Evolutionary conservation across 208 protist genomes (phyloP).

Genomic region (Leishmania arabica): DNA sequence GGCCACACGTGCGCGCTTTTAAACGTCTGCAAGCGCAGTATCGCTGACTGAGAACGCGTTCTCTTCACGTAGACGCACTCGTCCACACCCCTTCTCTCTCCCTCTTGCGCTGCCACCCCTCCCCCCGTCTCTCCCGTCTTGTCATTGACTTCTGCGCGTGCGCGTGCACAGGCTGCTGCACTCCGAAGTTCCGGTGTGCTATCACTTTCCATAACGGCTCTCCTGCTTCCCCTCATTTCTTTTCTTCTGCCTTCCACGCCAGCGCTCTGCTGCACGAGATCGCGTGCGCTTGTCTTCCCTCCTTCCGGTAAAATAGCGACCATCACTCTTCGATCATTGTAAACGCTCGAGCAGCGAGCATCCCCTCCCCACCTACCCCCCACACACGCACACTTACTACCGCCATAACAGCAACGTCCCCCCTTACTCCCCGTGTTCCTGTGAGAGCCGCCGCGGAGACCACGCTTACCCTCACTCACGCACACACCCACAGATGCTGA

Average conservation of each 20-base stretch:
- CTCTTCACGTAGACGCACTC: neutral
- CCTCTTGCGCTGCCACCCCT: neutral
- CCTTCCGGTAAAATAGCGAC: neutral
- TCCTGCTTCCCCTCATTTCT: conserved; percentile 1
- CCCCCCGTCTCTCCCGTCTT: neutral
- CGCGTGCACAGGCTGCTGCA: neutral
- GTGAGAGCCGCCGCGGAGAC: neutral
- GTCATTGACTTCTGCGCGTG: neutral
- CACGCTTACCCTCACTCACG: neutral
- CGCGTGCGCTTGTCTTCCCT: neutral
- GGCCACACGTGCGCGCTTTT: neutral
- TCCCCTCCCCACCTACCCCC: neutral
- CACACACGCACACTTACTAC: neutral
- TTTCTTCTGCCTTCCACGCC: conserved; percentile 6
- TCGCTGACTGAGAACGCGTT: neutral
- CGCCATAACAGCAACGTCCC: neutral
- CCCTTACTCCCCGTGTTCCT: neutral
- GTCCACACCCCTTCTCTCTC: neutral
- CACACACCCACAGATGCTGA: neutral
- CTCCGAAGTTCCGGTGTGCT: neutral
- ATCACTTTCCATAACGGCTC: neutral
- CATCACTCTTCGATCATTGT: neutral
- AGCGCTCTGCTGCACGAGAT: neutral
- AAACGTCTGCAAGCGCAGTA: neutral
- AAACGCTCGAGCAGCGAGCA: neutral